A percentile compares a stretch with the other conserved stretches of the same genome.
These are phyloP conservation scores for Lachancea nothofagi DNA, from an alignment of 805 yeast genomes.

Conservation along the genomic window DNA sequence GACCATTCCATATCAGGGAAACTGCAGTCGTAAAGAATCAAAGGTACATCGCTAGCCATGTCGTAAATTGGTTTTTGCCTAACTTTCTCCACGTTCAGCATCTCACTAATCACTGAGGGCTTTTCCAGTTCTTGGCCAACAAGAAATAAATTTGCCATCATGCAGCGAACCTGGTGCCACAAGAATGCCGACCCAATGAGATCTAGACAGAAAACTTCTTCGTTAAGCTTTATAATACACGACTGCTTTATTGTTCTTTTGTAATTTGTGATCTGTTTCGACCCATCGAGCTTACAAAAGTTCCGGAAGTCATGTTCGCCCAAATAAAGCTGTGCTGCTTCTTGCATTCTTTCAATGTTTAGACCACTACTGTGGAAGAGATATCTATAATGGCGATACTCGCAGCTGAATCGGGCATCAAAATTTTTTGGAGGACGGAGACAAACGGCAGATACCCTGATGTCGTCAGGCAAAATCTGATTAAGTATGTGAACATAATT, in stretches of 20 bases:
- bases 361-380: conserved; percentile 55
- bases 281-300: conserved; percentile 90
- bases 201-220: conserved; percentile 61
- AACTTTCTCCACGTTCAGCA: conserved; percentile 50
- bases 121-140: conserved; percentile 75
- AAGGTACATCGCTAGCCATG: conserved; percentile 86
- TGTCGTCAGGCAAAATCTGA: conserved; percentile 72
- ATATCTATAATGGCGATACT: conserved; percentile 80
- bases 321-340: conserved; percentile 51
- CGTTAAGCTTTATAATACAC: conserved; percentile 36
- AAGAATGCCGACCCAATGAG: conserved; percentile 83
- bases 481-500: conserved; percentile 74
- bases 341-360: conserved; percentile 59
- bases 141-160: conserved; percentile 76
- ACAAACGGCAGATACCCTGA: conserved; percentile 75
- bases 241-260: conserved; percentile 56
- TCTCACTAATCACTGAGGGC: conserved; percentile 48
- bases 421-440: conserved; percentile 76
- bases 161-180: conserved; percentile 97
- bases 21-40: conserved; percentile 79
- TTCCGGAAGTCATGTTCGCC: conserved; percentile 91
- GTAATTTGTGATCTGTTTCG: conserved; percentile 83
- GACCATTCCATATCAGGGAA: conserved; percentile 70
- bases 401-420: conserved; percentile 91
- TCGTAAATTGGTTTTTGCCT: conserved; percentile 76